Evolutionary conservation across 2,329 filamentous ascomycete species (phyloP), one percentile per base, ranked within the genome.

Genomic region (Endothia cerciana): DNA sequence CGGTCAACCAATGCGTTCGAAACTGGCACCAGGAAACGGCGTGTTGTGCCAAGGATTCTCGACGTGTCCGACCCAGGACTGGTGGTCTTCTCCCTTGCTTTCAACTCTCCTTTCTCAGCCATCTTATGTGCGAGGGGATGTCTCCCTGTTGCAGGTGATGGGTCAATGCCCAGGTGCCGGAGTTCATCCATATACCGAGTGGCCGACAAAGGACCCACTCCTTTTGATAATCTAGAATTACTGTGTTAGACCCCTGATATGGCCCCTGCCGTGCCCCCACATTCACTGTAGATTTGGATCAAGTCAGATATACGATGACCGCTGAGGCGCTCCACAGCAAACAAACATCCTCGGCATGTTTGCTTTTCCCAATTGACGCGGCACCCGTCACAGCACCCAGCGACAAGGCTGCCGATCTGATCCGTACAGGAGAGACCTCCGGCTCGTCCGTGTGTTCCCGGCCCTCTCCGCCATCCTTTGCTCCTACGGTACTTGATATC

Each of bases 271-370:
- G 25, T 15, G 11, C 47, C 47, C 25, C 47, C 47, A 51, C 2
- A 51, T 17, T 25, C 47, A 28, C 47, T 28, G 47, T 15, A 13
- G 22, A 51, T 51, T 28, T 51, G 25, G 28, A 51, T 51, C 15
- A 6, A 51, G 22, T 30, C 15, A 28, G 41, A 45, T 17, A 51
- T 30, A 6, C 25, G 45, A 28, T 11, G 45, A 49, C 3, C 5
- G 22, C 4, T 22, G 10, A n/a, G 11, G 11, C 45, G 45, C 45
- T 49, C 45, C 45, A 49, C 45, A 25, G n/a, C 45, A 28, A 49
- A 40, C 33, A 57, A 49, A 40, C 33, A 57, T 15, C 55, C 55
- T 40, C 55, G 55, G 33, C 55, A 41, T 41, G 55, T 28, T 28
- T 58, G 55, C 55, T 28, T 28, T 19, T 58, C 3, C 36, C 55